Evolutionary conservation across 805 yeast genomes (phyloP), one percentile per base, ranked within the genome.

Genomic region (Kregervanrija pseudodelftensis): DNA sequence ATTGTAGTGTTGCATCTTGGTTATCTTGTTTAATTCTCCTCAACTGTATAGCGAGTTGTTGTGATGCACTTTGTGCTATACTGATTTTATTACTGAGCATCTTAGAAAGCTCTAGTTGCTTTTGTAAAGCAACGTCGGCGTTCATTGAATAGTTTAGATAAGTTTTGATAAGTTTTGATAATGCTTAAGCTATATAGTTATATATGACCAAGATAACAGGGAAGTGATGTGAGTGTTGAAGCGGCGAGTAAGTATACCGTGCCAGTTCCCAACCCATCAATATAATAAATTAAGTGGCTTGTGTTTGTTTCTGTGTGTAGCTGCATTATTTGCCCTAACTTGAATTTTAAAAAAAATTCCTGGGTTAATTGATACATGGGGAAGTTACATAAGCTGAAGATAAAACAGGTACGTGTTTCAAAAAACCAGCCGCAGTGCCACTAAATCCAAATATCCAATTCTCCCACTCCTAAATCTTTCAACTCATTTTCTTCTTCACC

Each of bases 391-490:
- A 22, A 22, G 28, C 28, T 22, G 28, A 22, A 22, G 28, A 22
- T 22, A 22, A 22, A 22, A 22, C 28, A 22, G 28, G 28, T 22
- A 4, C 28, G 28, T 33, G 35, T n/a, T n/a, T n/a, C 35, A 33
- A 14, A 33, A 33, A 33, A 33, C 8, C 5, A n/a, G 14, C 35
- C 35, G 35, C 35, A 33, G 8, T n/a, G 35, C 35, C 35, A n/a
- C 35, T 41, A 61, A 17, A 62, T 39, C 63, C 64, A 60, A 16
- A 62, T 31, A 46, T 62, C 67, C 15, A 61, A 39, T 45, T 62
- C 67, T 15, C 42, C 31, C 12, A 61, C 57, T n/a, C 65, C 59
- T 16, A 56, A 41, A 41, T 61, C 64, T 2, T 39, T 44, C n/a
- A 37, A 42, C 1, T 48, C 49, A 8, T 49, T 35, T 37, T 50